phyloP scores from a whole-genome alignment of 148 eudicot genomes.

The Fallopia convolvulus region DNA sequence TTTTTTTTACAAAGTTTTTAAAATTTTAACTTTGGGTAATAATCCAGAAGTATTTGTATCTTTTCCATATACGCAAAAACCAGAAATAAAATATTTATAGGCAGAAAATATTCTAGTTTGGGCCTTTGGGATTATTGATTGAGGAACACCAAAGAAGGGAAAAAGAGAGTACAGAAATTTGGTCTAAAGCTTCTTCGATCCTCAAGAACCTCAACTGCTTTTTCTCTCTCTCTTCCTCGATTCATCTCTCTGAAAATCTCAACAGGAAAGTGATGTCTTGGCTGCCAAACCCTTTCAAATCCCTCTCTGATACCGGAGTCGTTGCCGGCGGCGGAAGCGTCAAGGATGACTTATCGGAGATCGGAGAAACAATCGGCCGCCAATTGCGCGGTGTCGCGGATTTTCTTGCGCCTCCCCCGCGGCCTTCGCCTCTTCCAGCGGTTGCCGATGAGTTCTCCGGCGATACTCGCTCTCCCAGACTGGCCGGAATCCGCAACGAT shows the following conservation, averaged over 20 bases:
- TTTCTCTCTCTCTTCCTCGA: constrained; percentile 32
- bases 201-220: constrained; percentile 1
- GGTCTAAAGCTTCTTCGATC: background rate
- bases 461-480: constrained; percentile 5
- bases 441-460: constrained; percentile 15
- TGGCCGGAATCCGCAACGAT: constrained; percentile 48
- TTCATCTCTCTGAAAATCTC: background rate
- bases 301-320: constrained; percentile 1
- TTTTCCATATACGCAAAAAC: no score
- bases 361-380: constrained; percentile 44
- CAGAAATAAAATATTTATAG: no score
- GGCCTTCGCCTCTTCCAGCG: background rate
- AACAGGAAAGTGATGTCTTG: constrained; percentile 24
- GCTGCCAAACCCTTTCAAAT: constrained; percentile 55
- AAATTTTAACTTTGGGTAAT: no score
- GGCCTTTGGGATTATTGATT: background rate
- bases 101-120: background rate
- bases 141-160: background rate
- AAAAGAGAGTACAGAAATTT: background rate
- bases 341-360: constrained; percentile 36
- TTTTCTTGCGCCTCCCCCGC: constrained; percentile 65
- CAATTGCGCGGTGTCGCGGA: constrained; percentile 58
- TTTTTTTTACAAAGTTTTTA: no score
- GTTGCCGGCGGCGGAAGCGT: constrained; percentile 23
- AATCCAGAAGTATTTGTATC: no score